A percentile compares a stretch with the other conserved stretches of the same genome.
Evolutionary conservation across 495 filamentous ascomycete species (phyloP).

Genomic region (Aspergillus incahuasiensis): DNA sequence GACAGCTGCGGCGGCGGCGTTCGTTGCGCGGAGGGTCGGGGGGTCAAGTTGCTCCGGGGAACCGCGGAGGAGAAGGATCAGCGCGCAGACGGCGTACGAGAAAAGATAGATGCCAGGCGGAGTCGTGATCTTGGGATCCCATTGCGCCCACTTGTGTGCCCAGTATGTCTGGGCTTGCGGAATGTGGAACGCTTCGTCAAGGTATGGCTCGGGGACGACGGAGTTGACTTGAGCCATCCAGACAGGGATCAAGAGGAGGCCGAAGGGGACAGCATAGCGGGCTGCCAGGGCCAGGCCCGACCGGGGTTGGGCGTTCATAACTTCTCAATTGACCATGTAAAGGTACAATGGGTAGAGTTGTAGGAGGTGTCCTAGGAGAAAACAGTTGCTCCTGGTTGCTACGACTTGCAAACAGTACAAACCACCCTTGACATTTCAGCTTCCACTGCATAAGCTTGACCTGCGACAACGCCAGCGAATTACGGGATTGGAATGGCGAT

Average conservation of each 20-base stretch:
- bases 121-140: conserved; percentile 97
- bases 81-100: conserved; percentile 42
- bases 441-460: background rate
- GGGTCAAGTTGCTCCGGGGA: conserved; percentile 36
- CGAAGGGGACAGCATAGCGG: conserved; percentile 42
- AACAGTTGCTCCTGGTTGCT: background rate
- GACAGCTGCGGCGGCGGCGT: conserved; percentile 32
- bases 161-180: conserved; percentile 89
- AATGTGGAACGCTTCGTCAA: conserved; percentile 94
- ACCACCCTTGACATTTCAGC: conserved; percentile 12
- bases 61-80: conserved; percentile 30
- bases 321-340: conserved; percentile 15
- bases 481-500: background rate
- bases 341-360: background rate
- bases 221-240: conserved; percentile 39
- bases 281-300: conserved; percentile 38
- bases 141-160: conserved; percentile 62
- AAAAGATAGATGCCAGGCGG: conserved; percentile 79
- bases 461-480: background rate
- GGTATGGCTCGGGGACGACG: conserved; percentile 71
- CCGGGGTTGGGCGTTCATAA: conserved; percentile 34
- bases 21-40: conserved; percentile 38
- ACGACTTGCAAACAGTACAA: conserved; percentile 33
- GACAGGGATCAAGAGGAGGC: conserved; percentile 32
- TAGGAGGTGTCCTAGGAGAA: background rate